Conservation (phyloP, 164 flowering plant genomes). For the Magnolia changhungtana region DNA sequence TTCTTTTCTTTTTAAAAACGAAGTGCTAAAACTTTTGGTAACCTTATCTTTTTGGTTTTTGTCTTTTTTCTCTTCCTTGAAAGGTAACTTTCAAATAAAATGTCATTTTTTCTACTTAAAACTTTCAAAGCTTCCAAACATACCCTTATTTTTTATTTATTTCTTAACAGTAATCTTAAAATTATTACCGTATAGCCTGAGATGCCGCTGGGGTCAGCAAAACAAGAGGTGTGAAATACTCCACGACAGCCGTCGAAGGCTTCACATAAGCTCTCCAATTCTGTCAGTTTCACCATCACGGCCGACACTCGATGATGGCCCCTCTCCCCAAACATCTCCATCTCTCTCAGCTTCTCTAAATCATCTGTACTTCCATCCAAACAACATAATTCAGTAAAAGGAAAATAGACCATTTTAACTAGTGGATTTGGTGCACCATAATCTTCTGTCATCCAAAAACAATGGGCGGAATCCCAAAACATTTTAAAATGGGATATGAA, state of each 20-base stretch:
- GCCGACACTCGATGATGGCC: constrained; percentile 18
- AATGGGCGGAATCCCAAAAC: no score
- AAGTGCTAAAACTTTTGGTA: no score
- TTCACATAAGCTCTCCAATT: constrained; percentile 38
- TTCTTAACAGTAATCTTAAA: neutral
- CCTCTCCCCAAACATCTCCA: constrained; percentile 36
- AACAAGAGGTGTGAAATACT: constrained; percentile 72
- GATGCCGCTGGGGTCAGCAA: constrained; percentile 61
- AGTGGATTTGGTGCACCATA: no score
- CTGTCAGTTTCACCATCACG: constrained; percentile 44
- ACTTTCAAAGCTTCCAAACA: neutral
- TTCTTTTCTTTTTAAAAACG: no score
- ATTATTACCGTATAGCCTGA: constrained; percentile 66
- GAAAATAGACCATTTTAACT: no score
- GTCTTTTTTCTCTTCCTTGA: no score
- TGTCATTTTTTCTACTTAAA: no score
- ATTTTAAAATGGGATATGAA: no score
- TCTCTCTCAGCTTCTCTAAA: constrained; percentile 45
- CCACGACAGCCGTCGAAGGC: constrained; percentile 66
- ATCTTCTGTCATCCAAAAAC: no score
- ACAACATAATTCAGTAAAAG: no score
- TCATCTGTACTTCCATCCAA: constrained; percentile 41
- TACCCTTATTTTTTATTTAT: neutral
- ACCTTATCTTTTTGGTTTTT: no score
- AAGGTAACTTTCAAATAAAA: no score